These are phyloP conservation scores for Neonectria faginata DNA, from an alignment of 2,329 filamentous ascomycete genomes.

Conservation along the genomic window DNA sequence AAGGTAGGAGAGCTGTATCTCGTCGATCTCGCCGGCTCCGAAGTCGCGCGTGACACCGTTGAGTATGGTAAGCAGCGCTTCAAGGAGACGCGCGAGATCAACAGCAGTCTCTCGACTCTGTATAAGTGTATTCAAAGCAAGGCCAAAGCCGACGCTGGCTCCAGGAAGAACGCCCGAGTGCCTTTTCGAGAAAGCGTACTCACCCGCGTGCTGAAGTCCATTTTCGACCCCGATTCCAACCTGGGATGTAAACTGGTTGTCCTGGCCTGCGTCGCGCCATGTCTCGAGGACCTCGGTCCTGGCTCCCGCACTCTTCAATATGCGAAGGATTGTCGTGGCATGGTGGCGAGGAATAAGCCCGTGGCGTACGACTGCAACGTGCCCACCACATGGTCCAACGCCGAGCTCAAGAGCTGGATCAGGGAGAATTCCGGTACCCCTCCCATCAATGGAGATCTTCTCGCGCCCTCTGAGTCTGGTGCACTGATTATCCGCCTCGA, in stretches of 20 bases:
- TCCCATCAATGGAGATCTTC: slow-evolving; percentile 46
- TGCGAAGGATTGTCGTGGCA: slow-evolving; percentile 59
- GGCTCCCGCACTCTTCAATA: slow-evolving; percentile 63
- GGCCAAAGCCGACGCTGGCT: slow-evolving; percentile 49
- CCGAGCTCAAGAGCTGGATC: slow-evolving; percentile 55
- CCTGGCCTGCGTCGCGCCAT: slow-evolving; percentile 61
- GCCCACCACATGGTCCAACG: slow-evolving; percentile 56
- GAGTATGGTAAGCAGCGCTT: slow-evolving; percentile 57
- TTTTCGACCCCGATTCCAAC: slow-evolving; percentile 57
- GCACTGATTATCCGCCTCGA: slow-evolving; percentile 55
- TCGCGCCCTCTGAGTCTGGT: slow-evolving; percentile 57
- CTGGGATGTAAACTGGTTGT: slow-evolving; percentile 57
- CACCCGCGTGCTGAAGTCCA: slow-evolving; percentile 61
- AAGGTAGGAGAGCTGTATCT: slow-evolving; percentile 60
- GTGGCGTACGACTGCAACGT: slow-evolving; percentile 41
- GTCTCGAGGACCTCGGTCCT: slow-evolving; percentile 56
- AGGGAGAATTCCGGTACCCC: slow-evolving; percentile 54
- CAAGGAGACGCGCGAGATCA: slow-evolving; percentile 61
- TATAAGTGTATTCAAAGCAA: slow-evolving; percentile 65
- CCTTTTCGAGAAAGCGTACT: slow-evolving; percentile 61
- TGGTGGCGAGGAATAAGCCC: slow-evolving; percentile 46
- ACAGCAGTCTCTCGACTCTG: slow-evolving; percentile 60
- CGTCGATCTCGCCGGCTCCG: slow-evolving; percentile 62
- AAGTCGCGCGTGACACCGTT: slow-evolving; percentile 57
- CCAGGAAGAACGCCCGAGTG: slow-evolving; percentile 52